Evolutionary conservation across 1,284 basidiomycete species (phyloP).

Genomic region (Papiliotrema flavescens): DNA sequence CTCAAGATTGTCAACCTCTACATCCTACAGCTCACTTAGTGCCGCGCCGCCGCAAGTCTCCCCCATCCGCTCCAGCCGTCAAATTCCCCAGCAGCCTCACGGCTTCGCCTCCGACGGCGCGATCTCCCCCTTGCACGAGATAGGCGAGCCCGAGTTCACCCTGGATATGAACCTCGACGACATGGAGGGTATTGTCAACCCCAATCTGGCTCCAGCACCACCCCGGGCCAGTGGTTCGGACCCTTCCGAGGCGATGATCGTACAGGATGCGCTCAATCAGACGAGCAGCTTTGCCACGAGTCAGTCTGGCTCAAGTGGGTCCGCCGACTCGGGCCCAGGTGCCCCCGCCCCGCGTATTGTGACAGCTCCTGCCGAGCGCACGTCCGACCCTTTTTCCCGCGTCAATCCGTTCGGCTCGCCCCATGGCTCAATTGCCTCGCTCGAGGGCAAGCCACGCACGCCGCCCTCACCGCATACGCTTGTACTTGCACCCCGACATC

Average conservation of each 20-base stretch:
- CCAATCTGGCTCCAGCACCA: constrained; percentile 33
- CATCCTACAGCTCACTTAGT: constrained; percentile 18
- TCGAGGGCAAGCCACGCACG: constrained; percentile 22
- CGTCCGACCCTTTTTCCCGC: constrained; percentile 18
- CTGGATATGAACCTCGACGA: constrained; percentile 74
- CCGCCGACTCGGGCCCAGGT: neutral
- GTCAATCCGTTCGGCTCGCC: constrained; percentile 27
- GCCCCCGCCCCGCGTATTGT: neutral
- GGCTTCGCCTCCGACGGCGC: constrained; percentile 16
- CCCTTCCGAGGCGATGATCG: constrained; percentile 10
- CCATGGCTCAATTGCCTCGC: constrained; percentile 20
- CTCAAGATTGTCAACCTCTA: constrained; percentile 19
- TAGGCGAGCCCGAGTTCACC: constrained; percentile 46
- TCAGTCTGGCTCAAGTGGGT: constrained; percentile 10
- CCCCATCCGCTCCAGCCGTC: neutral
- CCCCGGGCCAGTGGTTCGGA: constrained; percentile 7
- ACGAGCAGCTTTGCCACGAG: constrained; percentile 23
- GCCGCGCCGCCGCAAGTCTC: neutral
- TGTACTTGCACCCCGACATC: constrained; percentile 31
- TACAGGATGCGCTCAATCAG: constrained; percentile 28
- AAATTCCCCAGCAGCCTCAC: neutral
- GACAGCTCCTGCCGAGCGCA: constrained; percentile 9
- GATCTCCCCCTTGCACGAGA: constrained; percentile 35
- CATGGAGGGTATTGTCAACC: constrained; percentile 80
- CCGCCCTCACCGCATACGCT: constrained; percentile 38